phyloP scores from a whole-genome alignment of 306 rosid species.

The Prunus kanzakura region DNA sequence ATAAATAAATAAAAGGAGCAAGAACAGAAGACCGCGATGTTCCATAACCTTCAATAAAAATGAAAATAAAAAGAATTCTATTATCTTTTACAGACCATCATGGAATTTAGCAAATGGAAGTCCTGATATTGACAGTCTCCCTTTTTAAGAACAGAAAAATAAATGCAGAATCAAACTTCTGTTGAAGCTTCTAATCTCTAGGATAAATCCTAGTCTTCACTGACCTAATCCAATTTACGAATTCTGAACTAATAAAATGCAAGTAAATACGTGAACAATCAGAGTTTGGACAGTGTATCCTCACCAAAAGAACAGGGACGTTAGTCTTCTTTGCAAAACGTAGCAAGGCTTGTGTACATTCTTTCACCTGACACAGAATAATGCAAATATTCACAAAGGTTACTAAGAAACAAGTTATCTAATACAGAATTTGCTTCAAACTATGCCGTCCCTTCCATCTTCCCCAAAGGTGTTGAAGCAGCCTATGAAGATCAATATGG shows the following conservation, averaged over 20 bases:
- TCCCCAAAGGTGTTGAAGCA: constrained; percentile 1
- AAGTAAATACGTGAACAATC: not conserved
- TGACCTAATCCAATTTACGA: not conserved
- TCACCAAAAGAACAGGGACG: constrained; percentile 78
- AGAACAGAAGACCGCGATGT: not conserved
- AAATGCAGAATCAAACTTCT: not conserved
- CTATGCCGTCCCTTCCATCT: not conserved
- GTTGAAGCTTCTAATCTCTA: not conserved
- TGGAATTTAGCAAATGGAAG: not conserved
- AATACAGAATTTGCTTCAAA: not conserved
- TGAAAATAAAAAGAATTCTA: not conserved
- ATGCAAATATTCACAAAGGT: not conserved
- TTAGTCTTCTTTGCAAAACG: constrained; percentile 78
- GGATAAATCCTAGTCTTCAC: not conserved
- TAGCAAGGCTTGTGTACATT: constrained; percentile 84
- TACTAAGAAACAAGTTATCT: not conserved
- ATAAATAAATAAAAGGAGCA: not conserved
- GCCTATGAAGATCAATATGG: constrained; percentile 9
- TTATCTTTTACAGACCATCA: not conserved
- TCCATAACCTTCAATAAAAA: not conserved
- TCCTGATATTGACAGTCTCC: not conserved
- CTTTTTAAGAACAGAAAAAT: not conserved
- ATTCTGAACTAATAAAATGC: not conserved
- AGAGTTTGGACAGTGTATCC: constrained; percentile 9
- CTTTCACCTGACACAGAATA: constrained; percentile 69